Conservation (phyloP, 176 grass and related monocot species). For the Oryza glumipatula region DNA sequence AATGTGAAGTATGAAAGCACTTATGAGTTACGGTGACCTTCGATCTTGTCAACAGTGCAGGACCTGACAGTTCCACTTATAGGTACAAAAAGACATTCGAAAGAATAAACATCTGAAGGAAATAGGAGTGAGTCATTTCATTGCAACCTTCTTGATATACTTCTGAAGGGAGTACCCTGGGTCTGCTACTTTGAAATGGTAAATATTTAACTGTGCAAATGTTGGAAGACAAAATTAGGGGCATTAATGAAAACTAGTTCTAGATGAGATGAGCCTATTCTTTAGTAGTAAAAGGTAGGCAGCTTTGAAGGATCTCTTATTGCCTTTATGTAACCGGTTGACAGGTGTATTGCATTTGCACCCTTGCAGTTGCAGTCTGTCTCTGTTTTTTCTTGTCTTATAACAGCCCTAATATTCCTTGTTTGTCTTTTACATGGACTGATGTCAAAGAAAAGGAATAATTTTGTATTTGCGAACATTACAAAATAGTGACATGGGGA, state of each 20-base stretch:
- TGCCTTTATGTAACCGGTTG: background rate
- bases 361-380: background rate
- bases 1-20: background rate
- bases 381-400: background rate
- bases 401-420: background rate
- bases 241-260: background rate
- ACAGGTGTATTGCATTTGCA: background rate
- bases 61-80: background rate
- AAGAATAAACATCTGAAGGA: background rate
- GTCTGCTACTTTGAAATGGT: background rate
- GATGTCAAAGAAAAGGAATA: background rate
- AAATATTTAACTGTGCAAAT: background rate
- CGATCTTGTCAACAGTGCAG: background rate
- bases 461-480: background rate
- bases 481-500: conserved; percentile 10
- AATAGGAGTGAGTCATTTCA: background rate
- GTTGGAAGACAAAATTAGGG: background rate
- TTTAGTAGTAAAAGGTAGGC: background rate
- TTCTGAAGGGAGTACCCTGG: background rate
- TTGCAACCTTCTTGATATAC: background rate
- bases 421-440: background rate
- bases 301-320: conserved; percentile 14
- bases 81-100: background rate
- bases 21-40: background rate
- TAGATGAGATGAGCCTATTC: background rate